Evolutionary conservation across 2,329 filamentous ascomycete species (phyloP), one percentile per base, ranked within the genome.

Genomic region (Cylindrodendrum hubeiense): DNA sequence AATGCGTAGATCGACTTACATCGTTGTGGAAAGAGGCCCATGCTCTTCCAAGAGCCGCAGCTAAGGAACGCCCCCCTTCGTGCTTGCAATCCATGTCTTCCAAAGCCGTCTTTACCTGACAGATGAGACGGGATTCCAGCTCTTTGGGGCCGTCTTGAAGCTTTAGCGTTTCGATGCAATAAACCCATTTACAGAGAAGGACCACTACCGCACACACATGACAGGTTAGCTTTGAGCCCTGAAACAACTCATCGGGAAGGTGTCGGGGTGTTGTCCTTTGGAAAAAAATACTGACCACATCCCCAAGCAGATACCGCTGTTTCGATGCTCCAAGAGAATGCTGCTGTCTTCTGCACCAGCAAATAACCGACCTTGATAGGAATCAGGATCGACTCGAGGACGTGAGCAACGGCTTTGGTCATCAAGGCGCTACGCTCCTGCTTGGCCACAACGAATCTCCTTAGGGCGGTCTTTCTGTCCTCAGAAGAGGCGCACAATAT

Each of bases 301-400:
- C 12, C 30, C 28, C 47, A 51, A 19, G 47, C 47, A 51, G 47
- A 30, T 33, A 51, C 30, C n/a, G 47, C 47, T 15, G n/a, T 30
- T 17, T 51, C 47, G 12, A 51, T 4, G 47, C 47, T 33, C 26
- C 26, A 51, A 7, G 26, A 34, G 8, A 51, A 51, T 12, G 47
- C 47, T 34, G 47, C 47, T 19, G 47, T 51, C 19, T 51, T 51
- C 47, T 34, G 47, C 47, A 51, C 47, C 21, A 51, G 17, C 47
- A 51, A 7, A 17, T 33, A 34, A 7, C 47, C 47, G 22, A 34
- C 15, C 28, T 51, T 51, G 47, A 51, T 51, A 17, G 47, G 30
- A 34, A 34, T 34, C 30, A 33, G 28, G 17, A 51, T 21, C 26
- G 26, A 21, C 26, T 51, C 26, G 30, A 51, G 30, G 26, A 51